These are phyloP conservation scores for Musa schizocarpa DNA, from an alignment of 176 grass and related monocot genomes.

Conservation along the genomic window DNA sequence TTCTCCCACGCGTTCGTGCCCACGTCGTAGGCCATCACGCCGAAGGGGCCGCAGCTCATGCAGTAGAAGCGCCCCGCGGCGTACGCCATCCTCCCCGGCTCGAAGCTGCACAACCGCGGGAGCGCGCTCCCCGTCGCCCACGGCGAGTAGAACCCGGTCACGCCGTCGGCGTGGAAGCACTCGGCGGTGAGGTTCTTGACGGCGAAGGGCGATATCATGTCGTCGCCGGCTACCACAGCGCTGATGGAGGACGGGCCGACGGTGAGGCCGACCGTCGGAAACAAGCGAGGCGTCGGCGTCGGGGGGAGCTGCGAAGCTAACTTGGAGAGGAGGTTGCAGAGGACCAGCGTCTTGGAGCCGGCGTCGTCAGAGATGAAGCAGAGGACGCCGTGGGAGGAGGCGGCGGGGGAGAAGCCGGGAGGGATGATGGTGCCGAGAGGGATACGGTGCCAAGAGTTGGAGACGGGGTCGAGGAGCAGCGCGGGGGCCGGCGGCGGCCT, in stretches of 20 bases:
- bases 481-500: not conserved
- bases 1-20: constrained; percentile 63
- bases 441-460: constrained; percentile 51
- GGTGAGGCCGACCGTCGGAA: constrained; percentile 65
- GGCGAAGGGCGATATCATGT: constrained; percentile 86
- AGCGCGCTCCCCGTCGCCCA: constrained; percentile 38
- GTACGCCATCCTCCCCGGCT: constrained; percentile 66
- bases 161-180: constrained; percentile 74
- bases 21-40: constrained; percentile 64
- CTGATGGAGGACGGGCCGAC: constrained; percentile 62
- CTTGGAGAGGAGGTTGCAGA: constrained; percentile 70
- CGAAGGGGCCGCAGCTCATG: constrained; percentile 82
- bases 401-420: constrained; percentile 43
- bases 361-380: constrained; percentile 65
- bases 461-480: constrained; percentile 32
- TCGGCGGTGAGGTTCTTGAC: constrained; percentile 94
- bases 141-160: constrained; percentile 53
- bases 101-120: constrained; percentile 69
- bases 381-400: constrained; percentile 55
- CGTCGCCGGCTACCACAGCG: constrained; percentile 59
- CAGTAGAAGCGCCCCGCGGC: constrained; percentile 67
- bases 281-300: constrained; percentile 55
- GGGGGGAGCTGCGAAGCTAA: constrained; percentile 55
- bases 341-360: constrained; percentile 68
- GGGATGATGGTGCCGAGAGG: constrained; percentile 25